These are phyloP conservation scores for Chenopodium suecicum DNA, from an alignment of 148 eudicot species.

Conservation along the genomic window DNA sequence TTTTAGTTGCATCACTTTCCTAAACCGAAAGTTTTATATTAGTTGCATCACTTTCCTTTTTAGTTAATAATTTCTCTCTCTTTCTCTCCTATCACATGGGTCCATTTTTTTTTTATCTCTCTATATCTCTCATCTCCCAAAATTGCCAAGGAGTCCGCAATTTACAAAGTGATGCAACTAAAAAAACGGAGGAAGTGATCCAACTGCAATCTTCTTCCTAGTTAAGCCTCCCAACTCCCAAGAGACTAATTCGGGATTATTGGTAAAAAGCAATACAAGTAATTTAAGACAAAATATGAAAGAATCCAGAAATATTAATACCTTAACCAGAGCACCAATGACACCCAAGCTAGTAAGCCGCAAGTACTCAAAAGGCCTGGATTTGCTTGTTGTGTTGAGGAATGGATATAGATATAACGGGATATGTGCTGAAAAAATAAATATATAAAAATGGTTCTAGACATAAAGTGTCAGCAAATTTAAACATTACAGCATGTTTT, in stretches of 20 bases:
- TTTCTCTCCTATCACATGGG: too few relatives aligned
- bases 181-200: not conserved
- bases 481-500: not conserved
- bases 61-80: too few relatives aligned
- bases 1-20: too few relatives aligned
- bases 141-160: too few relatives aligned
- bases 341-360: conserved; percentile 96
- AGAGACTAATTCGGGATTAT: not conserved
- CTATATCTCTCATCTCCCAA: too few relatives aligned
- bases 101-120: too few relatives aligned
- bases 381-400: conserved; percentile 92
- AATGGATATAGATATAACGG: conserved; percentile 94
- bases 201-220: not conserved
- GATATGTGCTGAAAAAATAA: conserved; percentile 77
- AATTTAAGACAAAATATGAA: not conserved
- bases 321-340: conserved; percentile 97
- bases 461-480: not conserved
- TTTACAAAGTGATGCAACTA: too few relatives aligned
- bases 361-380: conserved; percentile 95
- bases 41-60: too few relatives aligned
- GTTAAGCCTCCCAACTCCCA: not conserved
- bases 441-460: too few relatives aligned
- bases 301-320: conserved; percentile 23
- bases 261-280: not conserved
- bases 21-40: too few relatives aligned